phyloP scores from a whole-genome alignment of 768 basidiomycete species.

The Trametes sanguinea region DNA sequence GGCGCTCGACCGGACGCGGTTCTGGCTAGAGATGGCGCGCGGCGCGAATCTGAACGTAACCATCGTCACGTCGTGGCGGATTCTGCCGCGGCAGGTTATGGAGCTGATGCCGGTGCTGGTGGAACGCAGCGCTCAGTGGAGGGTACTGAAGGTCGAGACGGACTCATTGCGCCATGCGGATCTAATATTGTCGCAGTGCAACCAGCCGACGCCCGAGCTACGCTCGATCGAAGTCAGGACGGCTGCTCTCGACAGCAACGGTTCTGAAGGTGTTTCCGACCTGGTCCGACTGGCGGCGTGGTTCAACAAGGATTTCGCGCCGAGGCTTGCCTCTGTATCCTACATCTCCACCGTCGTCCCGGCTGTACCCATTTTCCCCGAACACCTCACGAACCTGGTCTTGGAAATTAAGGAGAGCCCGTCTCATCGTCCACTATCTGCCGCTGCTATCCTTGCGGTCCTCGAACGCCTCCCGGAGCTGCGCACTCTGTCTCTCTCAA shows the following conservation, averaged over 20 bases:
- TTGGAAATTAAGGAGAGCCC: conserved; percentile 23
- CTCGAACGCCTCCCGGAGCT: conserved; percentile 45
- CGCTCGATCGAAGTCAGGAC: conserved; percentile 33
- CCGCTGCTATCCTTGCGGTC: conserved; percentile 26
- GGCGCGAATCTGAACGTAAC: conserved; percentile 47
- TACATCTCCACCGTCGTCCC: conserved; percentile 25
- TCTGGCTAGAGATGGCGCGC: conserved; percentile 54
- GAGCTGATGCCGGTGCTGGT: conserved; percentile 45
- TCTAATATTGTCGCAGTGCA: conserved; percentile 42
- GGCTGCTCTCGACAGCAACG: conserved; percentile 11
- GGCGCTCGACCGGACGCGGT: conserved; percentile 43
- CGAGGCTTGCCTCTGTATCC: conserved; percentile 17
- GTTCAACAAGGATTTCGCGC: conserved; percentile 21
- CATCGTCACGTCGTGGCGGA: conserved; percentile 36
- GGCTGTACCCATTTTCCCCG: conserved; percentile 34
- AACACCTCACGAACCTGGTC: conserved; percentile 22
- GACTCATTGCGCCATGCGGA: conserved; percentile 41
- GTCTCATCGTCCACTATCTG: conserved; percentile 25
- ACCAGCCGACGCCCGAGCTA: conserved; percentile 37
- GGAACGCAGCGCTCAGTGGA: conserved; percentile 46
- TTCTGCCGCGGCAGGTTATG: conserved; percentile 31
- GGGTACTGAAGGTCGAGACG: conserved; percentile 43
- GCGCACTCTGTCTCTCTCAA: conserved; percentile 42
- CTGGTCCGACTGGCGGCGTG: conserved; percentile 8
- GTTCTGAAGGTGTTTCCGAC: conserved; percentile 10